Evolutionary conservation across 2,329 filamentous ascomycete species (phyloP).

Genomic region (Nothopassalora personata): DNA sequence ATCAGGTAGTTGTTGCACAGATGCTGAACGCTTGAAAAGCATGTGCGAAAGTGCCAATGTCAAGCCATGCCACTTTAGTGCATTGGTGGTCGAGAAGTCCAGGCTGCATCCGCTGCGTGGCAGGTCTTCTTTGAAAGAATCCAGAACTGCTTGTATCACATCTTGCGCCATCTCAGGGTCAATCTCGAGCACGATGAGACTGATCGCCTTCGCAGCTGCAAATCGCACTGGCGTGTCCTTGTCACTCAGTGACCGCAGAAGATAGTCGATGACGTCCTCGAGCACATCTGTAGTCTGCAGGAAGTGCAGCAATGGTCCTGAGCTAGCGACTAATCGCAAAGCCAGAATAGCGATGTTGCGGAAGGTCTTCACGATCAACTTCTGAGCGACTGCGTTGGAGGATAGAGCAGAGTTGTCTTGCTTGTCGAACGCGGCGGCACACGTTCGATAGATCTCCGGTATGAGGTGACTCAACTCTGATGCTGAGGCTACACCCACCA

Average conservation of each 20-base stretch:
- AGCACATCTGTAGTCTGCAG: constrained; percentile 43
- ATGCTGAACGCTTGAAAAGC: constrained; percentile 77
- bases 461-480: constrained; percentile 67
- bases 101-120: constrained; percentile 42
- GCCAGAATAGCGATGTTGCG: constrained; percentile 66
- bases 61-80: constrained; percentile 85
- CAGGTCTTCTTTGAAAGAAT: constrained; percentile 59
- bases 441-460: constrained; percentile 58
- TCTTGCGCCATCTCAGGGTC: constrained; percentile 75
- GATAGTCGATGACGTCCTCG: constrained; percentile 75
- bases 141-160: constrained; percentile 80
- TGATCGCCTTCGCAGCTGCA: constrained; percentile 87
- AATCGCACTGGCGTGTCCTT: constrained; percentile 87
- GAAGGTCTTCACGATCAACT: constrained; percentile 78
- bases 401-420: constrained; percentile 53
- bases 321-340: constrained; percentile 39
- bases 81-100: constrained; percentile 70
- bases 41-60: constrained; percentile 83
- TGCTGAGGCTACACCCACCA: constrained; percentile 68
- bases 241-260: constrained; percentile 74
- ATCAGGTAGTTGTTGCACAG: constrained; percentile 61
- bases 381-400: constrained; percentile 73
- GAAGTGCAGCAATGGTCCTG: constrained; percentile 25
- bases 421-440: constrained; percentile 54
- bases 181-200: constrained; percentile 75